Conservation (phyloP, 495 filamentous ascomycete species). For the Lasiosphaeria ovina region DNA sequence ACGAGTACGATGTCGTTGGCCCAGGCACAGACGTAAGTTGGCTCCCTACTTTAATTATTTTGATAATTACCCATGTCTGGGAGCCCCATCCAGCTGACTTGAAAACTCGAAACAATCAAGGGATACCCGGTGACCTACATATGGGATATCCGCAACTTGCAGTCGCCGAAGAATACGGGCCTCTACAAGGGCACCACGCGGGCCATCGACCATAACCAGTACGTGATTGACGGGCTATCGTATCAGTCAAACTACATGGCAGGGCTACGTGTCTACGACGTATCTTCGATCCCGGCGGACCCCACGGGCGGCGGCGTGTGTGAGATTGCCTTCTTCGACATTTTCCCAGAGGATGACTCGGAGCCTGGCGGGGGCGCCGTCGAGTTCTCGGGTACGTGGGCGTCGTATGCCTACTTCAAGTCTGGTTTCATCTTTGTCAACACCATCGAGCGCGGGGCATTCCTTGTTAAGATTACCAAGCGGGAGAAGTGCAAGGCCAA, state of each 20-base stretch:
- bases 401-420: slow-evolving; percentile 53
- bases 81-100: not conserved
- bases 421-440: slow-evolving; percentile 55
- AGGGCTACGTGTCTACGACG: slow-evolving; percentile 56
- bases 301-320: slow-evolving; percentile 51
- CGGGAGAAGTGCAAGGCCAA: slow-evolving; percentile 8
- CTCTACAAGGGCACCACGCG: slow-evolving; percentile 48
- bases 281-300: slow-evolving; percentile 50
- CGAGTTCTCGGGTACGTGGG: slow-evolving; percentile 56
- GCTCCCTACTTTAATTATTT: not conserved
- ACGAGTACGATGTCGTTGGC: slow-evolving; percentile 49
- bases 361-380: slow-evolving; percentile 39
- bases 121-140: slow-evolving; percentile 53
- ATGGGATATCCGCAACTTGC: slow-evolving; percentile 55
- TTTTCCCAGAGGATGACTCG: slow-evolving; percentile 58
- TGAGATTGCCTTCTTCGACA: slow-evolving; percentile 58
- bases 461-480: slow-evolving; percentile 36
- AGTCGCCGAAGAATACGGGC: slow-evolving; percentile 53
- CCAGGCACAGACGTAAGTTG: slow-evolving; percentile 25
- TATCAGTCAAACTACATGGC: slow-evolving; percentile 62
- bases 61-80: not conserved
- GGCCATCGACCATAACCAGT: slow-evolving; percentile 63
- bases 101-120: slow-evolving; percentile 29
- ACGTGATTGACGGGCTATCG: slow-evolving; percentile 49
- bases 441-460: slow-evolving; percentile 56